Percentiles rank a stretch among this genome's conserved stretches.
These are phyloP conservation scores for Fusarium sulawesiense DNA, from an alignment of 2,329 filamentous ascomycete species.

Conservation along the genomic window DNA sequence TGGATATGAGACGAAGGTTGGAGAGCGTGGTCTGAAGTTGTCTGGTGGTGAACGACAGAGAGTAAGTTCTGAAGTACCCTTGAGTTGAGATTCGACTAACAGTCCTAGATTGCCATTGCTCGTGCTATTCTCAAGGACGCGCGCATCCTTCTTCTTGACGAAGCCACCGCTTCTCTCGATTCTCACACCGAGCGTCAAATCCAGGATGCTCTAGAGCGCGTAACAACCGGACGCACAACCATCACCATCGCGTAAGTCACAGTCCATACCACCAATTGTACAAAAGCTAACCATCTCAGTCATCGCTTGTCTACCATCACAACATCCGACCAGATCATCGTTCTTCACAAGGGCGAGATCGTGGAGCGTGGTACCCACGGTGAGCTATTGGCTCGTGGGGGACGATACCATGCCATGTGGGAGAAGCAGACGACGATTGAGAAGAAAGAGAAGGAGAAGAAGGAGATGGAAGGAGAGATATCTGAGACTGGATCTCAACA, in stretches of 20 bases:
- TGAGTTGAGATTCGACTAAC: neutral
- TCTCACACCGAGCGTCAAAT: conserved; percentile 70
- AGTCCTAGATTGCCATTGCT: conserved; percentile 62
- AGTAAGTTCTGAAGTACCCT: conserved; percentile 46
- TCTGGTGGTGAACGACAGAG: conserved; percentile 72
- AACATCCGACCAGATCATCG: conserved; percentile 65
- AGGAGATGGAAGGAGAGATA: conserved; percentile 43
- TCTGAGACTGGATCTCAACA: conserved; percentile 23
- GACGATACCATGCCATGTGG: conserved; percentile 66
- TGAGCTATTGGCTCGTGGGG: conserved; percentile 57
- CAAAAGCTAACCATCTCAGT: conserved; percentile 44
- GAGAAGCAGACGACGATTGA: conserved; percentile 60
- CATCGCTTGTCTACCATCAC: conserved; percentile 69
- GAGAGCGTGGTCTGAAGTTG: conserved; percentile 64
- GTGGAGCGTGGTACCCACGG: conserved; percentile 63
- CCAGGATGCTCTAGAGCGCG: conserved; percentile 62
- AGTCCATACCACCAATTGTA: accelerated
- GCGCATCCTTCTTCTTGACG: conserved; percentile 76
- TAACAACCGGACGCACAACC: conserved; percentile 62
- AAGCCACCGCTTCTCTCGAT: conserved; percentile 77
- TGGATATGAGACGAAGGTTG: conserved; percentile 64
- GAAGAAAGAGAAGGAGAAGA: conserved; percentile 50
- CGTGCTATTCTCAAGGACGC: conserved; percentile 76
- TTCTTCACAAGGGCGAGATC: conserved; percentile 63
- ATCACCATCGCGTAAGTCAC: conserved; percentile 51